phyloP scores from a whole-genome alignment of 208 protist genomes.

The Leptomonas pyrrhocoris region DNA sequence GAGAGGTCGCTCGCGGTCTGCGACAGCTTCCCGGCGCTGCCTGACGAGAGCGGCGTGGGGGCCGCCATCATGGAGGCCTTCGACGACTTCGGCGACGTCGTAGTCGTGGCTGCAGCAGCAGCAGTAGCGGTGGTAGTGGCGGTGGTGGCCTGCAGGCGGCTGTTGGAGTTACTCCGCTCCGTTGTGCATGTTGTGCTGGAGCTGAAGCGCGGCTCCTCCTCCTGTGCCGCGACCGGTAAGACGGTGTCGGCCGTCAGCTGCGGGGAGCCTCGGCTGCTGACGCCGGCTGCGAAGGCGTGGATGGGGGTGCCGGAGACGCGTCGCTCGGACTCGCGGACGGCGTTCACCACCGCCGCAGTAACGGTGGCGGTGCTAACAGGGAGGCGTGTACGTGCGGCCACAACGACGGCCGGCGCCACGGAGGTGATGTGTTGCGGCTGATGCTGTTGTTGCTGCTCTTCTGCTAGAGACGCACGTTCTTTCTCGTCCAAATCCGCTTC shows the following conservation, averaged over 20 bases:
- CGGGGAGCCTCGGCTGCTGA: background rate
- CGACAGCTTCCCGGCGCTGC: conserved; percentile 1
- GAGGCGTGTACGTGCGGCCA: conserved; percentile 1
- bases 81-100: conserved; percentile 10
- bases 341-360: background rate
- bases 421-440: conserved; percentile 7
- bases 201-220: conserved; percentile 23
- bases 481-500: background rate
- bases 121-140: no score
- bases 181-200: conserved; percentile 26
- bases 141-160: background rate
- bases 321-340: conserved; percentile 7
- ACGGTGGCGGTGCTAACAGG: background rate
- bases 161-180: conserved; percentile 32
- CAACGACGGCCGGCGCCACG: background rate
- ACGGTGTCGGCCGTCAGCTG: conserved; percentile 32
- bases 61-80: conserved; percentile 12
- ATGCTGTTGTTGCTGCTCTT: background rate
- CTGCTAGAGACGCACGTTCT: background rate
- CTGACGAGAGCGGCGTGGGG: conserved; percentile 4
- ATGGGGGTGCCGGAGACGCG: background rate
- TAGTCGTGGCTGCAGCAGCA: background rate
- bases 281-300: background rate
- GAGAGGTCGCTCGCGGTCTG: conserved; percentile 10
- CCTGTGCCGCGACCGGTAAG: conserved; percentile 24